phyloP scores from a whole-genome alignment of 2,329 filamentous ascomycete genomes.

The Diaporthe sp. region DNA sequence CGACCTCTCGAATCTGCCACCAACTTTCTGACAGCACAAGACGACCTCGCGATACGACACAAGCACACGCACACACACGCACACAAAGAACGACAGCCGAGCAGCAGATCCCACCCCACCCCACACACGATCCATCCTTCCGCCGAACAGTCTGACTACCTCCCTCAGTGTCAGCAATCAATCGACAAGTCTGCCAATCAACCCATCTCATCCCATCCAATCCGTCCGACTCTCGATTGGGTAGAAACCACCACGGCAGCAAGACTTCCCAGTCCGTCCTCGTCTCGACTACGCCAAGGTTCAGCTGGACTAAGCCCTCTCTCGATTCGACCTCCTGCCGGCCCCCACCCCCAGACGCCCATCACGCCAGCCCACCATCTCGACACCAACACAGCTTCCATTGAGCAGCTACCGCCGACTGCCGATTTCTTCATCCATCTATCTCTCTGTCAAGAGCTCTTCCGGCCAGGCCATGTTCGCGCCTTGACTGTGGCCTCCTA shows the following conservation, averaged over 20 bases:
- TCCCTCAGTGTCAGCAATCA: slow-evolving; percentile 16
- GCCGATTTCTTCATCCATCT: not conserved
- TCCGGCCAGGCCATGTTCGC: slow-evolving; percentile 33
- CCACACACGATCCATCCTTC: not conserved
- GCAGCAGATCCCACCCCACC: not conserved
- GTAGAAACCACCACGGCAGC: not conserved
- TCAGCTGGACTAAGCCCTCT: slow-evolving; percentile 28
- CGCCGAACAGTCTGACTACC: not conserved
- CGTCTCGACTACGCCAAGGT: slow-evolving; percentile 18
- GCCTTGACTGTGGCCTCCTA: slow-evolving; percentile 10
- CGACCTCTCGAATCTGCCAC: not conserved
- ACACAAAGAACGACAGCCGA: slow-evolving; percentile 7
- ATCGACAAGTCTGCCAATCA: not conserved
- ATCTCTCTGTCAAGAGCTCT: not conserved
- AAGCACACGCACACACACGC: no score
- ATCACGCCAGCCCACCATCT: slow-evolving; percentile 16
- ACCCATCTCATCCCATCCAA: not conserved
- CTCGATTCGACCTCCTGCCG: slow-evolving; percentile 13
- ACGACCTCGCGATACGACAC: not conserved
- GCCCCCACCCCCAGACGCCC: not conserved
- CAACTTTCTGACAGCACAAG: not conserved
- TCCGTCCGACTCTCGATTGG: not conserved
- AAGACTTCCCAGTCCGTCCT: no score
- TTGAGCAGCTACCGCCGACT: not conserved
- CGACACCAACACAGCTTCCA: not conserved